Conservation (phyloP, 345 rosid genomes). For the Euphorbia peplus region DNA sequence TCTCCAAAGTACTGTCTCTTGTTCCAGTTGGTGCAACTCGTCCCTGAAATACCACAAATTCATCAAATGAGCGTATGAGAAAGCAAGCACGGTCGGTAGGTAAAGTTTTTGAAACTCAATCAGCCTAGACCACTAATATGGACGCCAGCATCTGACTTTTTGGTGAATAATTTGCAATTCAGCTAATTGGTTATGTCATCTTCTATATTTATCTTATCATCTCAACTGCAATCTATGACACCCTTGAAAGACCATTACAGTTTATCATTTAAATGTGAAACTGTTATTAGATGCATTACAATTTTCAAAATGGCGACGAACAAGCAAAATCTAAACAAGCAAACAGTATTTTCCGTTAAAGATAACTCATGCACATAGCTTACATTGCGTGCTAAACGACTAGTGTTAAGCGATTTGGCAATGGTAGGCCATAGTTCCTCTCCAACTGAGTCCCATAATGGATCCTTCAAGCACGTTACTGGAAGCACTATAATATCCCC, state of each 20-base stretch:
- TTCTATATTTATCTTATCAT: neutral
- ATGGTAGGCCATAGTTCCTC: slow-evolving; percentile 71
- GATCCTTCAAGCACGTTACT: slow-evolving; percentile 69
- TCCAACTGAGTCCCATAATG: slow-evolving; percentile 59
- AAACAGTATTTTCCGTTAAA: neutral
- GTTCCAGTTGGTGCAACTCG: slow-evolving; percentile 72
- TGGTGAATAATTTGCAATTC: no score
- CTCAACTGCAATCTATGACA: neutral
- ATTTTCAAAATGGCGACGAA: neutral
- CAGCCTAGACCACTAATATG: no score
- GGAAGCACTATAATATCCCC: slow-evolving; percentile 91
- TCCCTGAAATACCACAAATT: slow-evolving; percentile 48
- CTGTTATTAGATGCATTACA: neutral
- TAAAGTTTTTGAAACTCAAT: neutral
- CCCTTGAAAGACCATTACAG: neutral
- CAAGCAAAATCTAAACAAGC: neutral
- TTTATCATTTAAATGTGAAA: neutral
- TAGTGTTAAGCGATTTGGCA: slow-evolving; percentile 56
- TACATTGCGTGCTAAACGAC: slow-evolving; percentile 83
- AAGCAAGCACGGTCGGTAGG: no score
- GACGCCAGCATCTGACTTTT: no score
- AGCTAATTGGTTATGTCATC: no score
- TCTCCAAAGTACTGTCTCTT: slow-evolving; percentile 78
- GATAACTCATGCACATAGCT: slow-evolving; percentile 18
- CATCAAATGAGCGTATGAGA: neutral